Evolutionary conservation across 192 early-diverging fungal species (phyloP), one percentile per base, ranked within the genome.

Genomic region (Coemansia umbellata): DNA sequence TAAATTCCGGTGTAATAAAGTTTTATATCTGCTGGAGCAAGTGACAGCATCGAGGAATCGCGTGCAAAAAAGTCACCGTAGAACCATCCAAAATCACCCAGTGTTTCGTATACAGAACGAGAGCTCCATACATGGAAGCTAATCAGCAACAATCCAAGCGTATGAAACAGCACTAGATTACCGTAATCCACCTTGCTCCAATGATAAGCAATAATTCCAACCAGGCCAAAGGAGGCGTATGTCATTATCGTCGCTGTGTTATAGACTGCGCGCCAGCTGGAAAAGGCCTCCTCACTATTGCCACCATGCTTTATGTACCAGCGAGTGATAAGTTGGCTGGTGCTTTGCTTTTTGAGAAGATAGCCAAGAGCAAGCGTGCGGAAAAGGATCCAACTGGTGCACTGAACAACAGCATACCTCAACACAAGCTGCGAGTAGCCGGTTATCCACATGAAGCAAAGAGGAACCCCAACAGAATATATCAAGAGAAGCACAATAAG

Each of bases 11-110:
- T 93, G 69, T 95, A 95, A 48, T 87, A 83, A 19, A 88, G 78
- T 47, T 82, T 83, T 11, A 70, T 60, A 31, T 70, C 67, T 0
- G 62, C 23, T 14, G 74, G 66, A 1, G 74, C 67, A 17, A 77
- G 68, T 32, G 72, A 68, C 23, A 75, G 54, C 47, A 76, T 76
- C 27, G 84, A 80, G 10, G 86, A 78, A 23, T 87, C 84, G 64
- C 91, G 91, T 45, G 94, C 83, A 78, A 97, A 95, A 58, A 95
- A 95, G 60, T 97, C 95, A 39, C 92, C 94, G 64, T 97, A 96
- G 76, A 98, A 98, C 93, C 93, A 98, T 3, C 94, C 96, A 78
- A 91, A 92, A 57, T 94, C 90, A 41, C 96, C 94, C 48, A 95
- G 79, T 5, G 86, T 91, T 66, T 95, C 90, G 78, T 91, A 93